phyloP scores from a whole-genome alignment of 345 rosid genomes.

The Turritis glabra region DNA sequence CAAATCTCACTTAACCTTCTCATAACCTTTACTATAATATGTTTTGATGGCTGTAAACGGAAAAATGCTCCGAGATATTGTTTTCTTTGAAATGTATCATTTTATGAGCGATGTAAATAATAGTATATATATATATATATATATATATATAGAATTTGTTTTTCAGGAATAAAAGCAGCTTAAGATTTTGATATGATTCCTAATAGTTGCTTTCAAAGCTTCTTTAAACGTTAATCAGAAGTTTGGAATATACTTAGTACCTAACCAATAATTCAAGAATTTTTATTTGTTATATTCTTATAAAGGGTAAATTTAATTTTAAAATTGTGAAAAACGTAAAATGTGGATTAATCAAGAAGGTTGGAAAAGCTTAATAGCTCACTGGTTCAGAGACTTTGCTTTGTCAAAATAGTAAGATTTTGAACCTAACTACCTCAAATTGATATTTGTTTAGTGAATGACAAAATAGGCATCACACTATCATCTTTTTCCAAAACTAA shows the following conservation, averaged over 20 bases:
- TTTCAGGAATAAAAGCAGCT: neutral
- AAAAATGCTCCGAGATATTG: neutral
- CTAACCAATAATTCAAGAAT: neutral
- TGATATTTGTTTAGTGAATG: no score
- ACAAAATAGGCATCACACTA: no score
- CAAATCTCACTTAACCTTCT: neutral
- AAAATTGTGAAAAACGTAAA: neutral
- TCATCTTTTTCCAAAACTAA: no score
- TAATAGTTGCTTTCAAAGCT: neutral
- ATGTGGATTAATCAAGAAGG: neutral
- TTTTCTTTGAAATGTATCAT: no score
- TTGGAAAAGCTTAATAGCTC: neutral
- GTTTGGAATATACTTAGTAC: neutral
- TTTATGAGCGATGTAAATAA: no score
- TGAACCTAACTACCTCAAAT: no score
- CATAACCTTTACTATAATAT: neutral
- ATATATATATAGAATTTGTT: no score
- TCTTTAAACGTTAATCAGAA: neutral
- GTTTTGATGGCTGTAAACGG: neutral
- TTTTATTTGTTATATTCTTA: no score
- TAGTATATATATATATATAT: no score
- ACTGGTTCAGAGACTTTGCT: neutral
- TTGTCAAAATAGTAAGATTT: no score
- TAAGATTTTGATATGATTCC: neutral
- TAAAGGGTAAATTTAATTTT: no score